Percentiles rank a stretch among this genome's conserved stretches.
phyloP scores from a whole-genome alignment of 306 rosid species.

The Pterocarpus macrocarpus region DNA sequence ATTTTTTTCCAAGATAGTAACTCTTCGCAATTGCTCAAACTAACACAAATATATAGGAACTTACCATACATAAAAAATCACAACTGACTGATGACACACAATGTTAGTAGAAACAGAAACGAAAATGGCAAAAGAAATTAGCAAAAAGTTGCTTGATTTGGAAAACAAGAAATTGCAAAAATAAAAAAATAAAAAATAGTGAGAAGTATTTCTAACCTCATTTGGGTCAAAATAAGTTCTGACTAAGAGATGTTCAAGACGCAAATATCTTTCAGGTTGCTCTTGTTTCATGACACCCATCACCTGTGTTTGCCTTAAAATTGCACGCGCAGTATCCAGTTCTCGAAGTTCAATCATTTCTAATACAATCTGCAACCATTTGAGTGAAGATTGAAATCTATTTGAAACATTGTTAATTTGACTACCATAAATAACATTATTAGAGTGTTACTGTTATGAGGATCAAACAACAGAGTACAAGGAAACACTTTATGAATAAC shows the following conservation, averaged over 20 bases:
- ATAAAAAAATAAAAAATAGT: neutral
- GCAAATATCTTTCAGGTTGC: slow-evolving; percentile 98
- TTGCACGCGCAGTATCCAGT: slow-evolving; percentile 96
- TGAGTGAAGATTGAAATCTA: slow-evolving; percentile 22
- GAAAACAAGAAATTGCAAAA: slow-evolving; percentile 17
- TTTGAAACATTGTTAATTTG: slow-evolving; percentile 10
- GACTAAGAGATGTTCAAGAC: slow-evolving; percentile 96
- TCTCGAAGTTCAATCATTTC: slow-evolving; percentile 99
- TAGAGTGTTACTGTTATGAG: neutral
- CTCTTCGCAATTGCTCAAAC: neutral
- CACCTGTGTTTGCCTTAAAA: slow-evolving; percentile 94
- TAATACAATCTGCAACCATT: slow-evolving; percentile 80
- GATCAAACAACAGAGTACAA: neutral
- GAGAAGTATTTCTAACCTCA: slow-evolving; percentile 65
- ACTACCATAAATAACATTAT: slow-evolving; percentile 10
- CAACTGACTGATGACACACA: slow-evolving; percentile 6
- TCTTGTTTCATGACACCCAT: slow-evolving; percentile 99
- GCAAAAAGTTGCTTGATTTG: slow-evolving; percentile 2
- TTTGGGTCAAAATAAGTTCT: slow-evolving; percentile 97
- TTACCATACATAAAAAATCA: neutral
- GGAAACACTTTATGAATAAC: neutral
- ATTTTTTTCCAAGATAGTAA: neutral
- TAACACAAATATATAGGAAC: neutral
- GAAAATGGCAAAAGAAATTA: slow-evolving; percentile 22
- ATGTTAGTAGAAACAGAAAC: slow-evolving; percentile 7